Conservation (phyloP, 768 basidiomycete genomes). For the Kwoniella newhampshirensis region DNA sequence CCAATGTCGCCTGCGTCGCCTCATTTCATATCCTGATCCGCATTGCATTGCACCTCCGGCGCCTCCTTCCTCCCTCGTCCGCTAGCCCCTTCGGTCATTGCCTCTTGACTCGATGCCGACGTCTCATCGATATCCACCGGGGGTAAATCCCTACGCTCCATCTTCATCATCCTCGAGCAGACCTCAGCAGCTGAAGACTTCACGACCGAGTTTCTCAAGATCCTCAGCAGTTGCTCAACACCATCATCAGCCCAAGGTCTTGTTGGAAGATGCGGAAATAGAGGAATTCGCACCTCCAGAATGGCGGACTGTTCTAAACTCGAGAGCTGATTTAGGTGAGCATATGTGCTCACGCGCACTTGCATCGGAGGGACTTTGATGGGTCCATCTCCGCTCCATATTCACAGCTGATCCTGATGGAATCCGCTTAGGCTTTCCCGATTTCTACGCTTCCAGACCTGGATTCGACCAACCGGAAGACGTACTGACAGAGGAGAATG, state of each 20-base stretch:
- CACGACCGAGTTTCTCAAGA: neutral
- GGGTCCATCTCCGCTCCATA: neutral
- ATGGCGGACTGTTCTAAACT: slow-evolving; percentile 46
- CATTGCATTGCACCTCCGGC: too few species aligned
- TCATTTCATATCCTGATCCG: too few species aligned
- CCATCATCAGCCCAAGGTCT: slow-evolving; percentile 3
- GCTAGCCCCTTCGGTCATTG: too few species aligned
- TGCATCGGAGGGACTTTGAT: too few species aligned
- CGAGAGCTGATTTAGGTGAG: slow-evolving; percentile 45
- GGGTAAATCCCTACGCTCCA: slow-evolving; percentile 22
- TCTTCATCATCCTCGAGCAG: slow-evolving; percentile 7
- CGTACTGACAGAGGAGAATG: slow-evolving; percentile 49
- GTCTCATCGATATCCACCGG: slow-evolving; percentile 18
- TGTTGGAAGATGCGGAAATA: slow-evolving; percentile 29
- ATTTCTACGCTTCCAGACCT: slow-evolving; percentile 51
- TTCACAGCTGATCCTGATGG: too few species aligned
- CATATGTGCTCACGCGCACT: neutral
- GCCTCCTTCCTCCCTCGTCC: too few species aligned
- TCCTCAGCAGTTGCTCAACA: neutral
- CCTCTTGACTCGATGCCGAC: slow-evolving; percentile 19
- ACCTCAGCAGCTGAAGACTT: neutral
- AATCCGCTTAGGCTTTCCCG: slow-evolving; percentile 44
- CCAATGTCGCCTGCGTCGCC: too few species aligned
- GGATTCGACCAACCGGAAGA: slow-evolving; percentile 50
- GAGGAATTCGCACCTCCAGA: slow-evolving; percentile 46